Percentiles rank a stretch among this genome's conserved stretches.
phyloP scores from a whole-genome alignment of 2,329 filamentous ascomycete species.

The Fusarium irregulare region DNA sequence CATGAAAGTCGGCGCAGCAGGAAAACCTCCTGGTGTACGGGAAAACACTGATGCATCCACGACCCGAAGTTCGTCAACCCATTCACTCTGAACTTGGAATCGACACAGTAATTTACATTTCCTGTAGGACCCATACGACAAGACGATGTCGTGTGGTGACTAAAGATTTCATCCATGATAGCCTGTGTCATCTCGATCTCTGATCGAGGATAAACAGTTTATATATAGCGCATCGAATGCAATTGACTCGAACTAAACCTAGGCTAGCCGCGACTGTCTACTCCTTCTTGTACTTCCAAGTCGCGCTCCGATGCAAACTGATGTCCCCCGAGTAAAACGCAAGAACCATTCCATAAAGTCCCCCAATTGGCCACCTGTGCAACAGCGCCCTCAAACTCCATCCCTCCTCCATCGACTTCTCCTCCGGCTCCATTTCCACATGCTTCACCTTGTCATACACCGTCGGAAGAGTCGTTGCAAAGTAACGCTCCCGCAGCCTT shows the following conservation, averaged over 20 bases:
- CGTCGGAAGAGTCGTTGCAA: conserved; percentile 66
- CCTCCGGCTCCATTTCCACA: conserved; percentile 52
- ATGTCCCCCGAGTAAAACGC: conserved; percentile 38
- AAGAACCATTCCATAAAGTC: conserved; percentile 38
- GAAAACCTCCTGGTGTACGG: conserved; percentile 25
- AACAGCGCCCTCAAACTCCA: not conserved
- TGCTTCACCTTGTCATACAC: conserved; percentile 75
- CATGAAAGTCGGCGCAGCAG: conserved; percentile 29
- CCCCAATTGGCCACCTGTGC: conserved; percentile 37
- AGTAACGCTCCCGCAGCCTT: conserved; percentile 67
- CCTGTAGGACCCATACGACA: conserved; percentile 65
- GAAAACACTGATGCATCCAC: conserved; percentile 71
- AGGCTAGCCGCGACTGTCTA: not conserved
- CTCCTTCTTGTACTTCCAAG: conserved; percentile 18
- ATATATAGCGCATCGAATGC: too few species aligned
- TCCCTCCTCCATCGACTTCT: not conserved
- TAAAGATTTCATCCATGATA: conserved; percentile 63
- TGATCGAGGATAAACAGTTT: conserved; percentile 50
- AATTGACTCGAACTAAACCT: too few species aligned
- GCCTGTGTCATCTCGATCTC: conserved; percentile 59
- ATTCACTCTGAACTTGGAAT: conserved; percentile 65
- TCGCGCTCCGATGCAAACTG: conserved; percentile 13
- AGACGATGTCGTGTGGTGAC: conserved; percentile 68
- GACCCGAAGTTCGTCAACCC: conserved; percentile 64
- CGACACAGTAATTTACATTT: conserved; percentile 65